Evolutionary conservation across 2,329 filamentous ascomycete genomes (phyloP).

Genomic region (Penicillium verrucosum): DNA sequence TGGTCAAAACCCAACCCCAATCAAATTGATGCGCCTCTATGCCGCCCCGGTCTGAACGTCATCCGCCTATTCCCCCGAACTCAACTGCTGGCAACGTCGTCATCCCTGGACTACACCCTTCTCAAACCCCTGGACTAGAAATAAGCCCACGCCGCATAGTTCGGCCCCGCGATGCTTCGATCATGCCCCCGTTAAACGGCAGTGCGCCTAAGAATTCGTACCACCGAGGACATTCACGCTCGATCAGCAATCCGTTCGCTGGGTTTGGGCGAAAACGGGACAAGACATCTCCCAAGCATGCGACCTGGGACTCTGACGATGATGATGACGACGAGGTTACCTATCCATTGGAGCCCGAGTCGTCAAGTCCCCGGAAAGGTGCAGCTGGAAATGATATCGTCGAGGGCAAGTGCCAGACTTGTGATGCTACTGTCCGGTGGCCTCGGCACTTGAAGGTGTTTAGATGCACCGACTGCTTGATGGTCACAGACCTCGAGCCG

Average conservation of each 20-base stretch:
- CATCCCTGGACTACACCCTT: slow-evolving; percentile 18
- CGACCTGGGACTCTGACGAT: slow-evolving; percentile 46
- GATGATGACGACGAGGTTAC: slow-evolving; percentile 38
- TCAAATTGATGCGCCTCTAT: slow-evolving; percentile 35
- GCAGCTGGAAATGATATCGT: slow-evolving; percentile 56
- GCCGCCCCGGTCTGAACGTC: slow-evolving; percentile 35
- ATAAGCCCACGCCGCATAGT: slow-evolving; percentile 19
- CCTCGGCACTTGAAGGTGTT: slow-evolving; percentile 70
- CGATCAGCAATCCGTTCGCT: slow-evolving; percentile 74
- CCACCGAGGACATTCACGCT: slow-evolving; percentile 55
- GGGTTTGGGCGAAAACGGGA: slow-evolving; percentile 50
- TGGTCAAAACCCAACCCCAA: not conserved
- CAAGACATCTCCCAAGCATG: slow-evolving; percentile 49
- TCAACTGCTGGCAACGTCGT: slow-evolving; percentile 20
- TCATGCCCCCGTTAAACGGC: slow-evolving; percentile 21
- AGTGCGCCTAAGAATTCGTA: slow-evolving; percentile 14
- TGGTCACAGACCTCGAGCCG: slow-evolving; percentile 73
- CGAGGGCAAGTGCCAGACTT: slow-evolving; percentile 79
- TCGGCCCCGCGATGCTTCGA: slow-evolving; percentile 27
- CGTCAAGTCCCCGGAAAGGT: slow-evolving; percentile 41
- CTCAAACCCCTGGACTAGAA: slow-evolving; percentile 17
- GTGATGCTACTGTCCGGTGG: slow-evolving; percentile 76
- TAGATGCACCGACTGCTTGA: slow-evolving; percentile 78
- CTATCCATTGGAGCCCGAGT: slow-evolving; percentile 33
- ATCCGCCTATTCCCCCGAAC: slow-evolving; percentile 28